These are phyloP conservation scores for Babesia ovis DNA, from an alignment of 169 alveolate species.

Conservation along the genomic window DNA sequence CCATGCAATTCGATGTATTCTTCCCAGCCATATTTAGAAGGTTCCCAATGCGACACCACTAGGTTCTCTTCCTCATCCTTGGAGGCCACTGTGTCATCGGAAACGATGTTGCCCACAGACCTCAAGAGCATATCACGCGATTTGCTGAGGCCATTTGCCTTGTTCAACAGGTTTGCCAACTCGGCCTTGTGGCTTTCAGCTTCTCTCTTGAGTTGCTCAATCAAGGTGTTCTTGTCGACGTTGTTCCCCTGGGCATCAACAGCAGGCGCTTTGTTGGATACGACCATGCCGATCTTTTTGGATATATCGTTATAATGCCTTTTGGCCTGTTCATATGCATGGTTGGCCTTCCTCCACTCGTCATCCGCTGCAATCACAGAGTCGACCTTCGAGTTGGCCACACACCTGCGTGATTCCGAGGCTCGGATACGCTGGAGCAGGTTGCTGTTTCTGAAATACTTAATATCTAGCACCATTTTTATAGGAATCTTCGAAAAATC, in stretches of 20 bases:
- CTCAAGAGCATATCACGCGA: slow-evolving; percentile 73
- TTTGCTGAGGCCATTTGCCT: slow-evolving; percentile 68
- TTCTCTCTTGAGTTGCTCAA: slow-evolving; percentile 68
- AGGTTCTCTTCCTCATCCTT: slow-evolving; percentile 92
- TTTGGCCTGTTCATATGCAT: slow-evolving; percentile 77
- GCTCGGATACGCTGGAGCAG: slow-evolving; percentile 70
- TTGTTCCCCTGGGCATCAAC: slow-evolving; percentile 9
- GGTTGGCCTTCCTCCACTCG: slow-evolving; percentile 81
- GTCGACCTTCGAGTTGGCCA: slow-evolving; percentile 69
- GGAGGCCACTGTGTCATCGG: slow-evolving; percentile 89
- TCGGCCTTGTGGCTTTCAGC: slow-evolving; percentile 72
- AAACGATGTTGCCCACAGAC: slow-evolving; percentile 91
- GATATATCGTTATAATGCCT: slow-evolving; percentile 68
- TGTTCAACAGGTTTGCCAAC: slow-evolving; percentile 70
- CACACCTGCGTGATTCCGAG: slow-evolving; percentile 74
- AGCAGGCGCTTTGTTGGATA: slow-evolving; percentile 43
- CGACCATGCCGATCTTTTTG: slow-evolving; percentile 61
- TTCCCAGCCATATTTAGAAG: slow-evolving; percentile 76
- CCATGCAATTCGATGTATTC: slow-evolving; percentile 5
- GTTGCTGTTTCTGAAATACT: slow-evolving; percentile 70
- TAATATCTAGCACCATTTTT: slow-evolving; percentile 76
- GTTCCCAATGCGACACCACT: slow-evolving; percentile 91
- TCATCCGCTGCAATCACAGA: slow-evolving; percentile 79
- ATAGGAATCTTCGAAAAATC: too few species aligned
- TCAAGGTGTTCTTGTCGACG: slow-evolving; percentile 64